Evolutionary conservation across 106 monocot genomes (phyloP).

Genomic region (Posidonia australis): DNA sequence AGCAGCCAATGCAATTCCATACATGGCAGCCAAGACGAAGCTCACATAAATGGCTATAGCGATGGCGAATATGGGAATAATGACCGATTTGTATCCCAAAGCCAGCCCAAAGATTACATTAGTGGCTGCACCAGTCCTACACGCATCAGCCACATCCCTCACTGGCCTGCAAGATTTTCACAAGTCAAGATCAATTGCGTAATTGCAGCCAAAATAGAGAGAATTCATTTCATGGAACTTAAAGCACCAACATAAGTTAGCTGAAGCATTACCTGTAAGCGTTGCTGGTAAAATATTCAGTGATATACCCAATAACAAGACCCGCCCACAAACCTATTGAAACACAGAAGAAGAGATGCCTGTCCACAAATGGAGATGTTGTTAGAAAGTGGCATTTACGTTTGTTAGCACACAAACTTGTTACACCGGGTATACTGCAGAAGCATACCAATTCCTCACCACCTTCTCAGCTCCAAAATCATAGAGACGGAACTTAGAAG

Average conservation of each 20-base stretch:
- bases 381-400: too few relatives aligned
- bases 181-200: not conserved
- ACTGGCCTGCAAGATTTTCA: constrained; percentile 26
- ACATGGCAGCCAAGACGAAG: constrained; percentile 28
- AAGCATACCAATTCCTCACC: constrained; percentile 63
- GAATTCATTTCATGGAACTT: not conserved
- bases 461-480: constrained; percentile 50
- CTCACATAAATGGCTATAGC: constrained; percentile 24
- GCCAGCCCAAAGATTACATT: constrained; percentile 28
- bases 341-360: constrained; percentile 28
- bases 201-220: not conserved
- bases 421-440: not conserved
- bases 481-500: constrained; percentile 56
- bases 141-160: constrained; percentile 23
- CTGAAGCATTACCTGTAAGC: constrained; percentile 10
- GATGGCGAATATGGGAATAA: constrained; percentile 24
- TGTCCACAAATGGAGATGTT: not conserved
- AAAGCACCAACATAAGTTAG: not conserved
- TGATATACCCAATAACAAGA: constrained; percentile 18
- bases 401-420: too few relatives aligned
- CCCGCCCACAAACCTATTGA: constrained; percentile 21
- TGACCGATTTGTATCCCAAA: constrained; percentile 28
- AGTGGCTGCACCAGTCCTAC: constrained; percentile 25
- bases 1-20: constrained; percentile 24
- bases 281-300: constrained; percentile 28